Evolutionary conservation across 2,329 filamentous ascomycete species (phyloP).

Genomic region (Trichoderma sp.): DNA sequence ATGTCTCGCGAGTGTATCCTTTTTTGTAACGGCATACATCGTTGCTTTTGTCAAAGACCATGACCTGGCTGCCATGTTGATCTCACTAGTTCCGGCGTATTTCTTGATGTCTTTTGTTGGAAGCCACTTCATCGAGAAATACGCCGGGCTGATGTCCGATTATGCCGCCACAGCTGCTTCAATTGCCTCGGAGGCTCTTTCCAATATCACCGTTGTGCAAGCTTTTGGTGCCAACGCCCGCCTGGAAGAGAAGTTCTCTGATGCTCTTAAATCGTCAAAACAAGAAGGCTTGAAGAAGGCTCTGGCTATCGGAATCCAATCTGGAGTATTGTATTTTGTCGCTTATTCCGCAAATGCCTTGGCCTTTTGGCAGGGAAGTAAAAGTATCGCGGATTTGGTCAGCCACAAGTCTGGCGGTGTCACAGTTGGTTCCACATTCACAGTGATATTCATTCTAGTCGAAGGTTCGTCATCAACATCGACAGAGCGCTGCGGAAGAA

Average conservation of each 20-base stretch:
- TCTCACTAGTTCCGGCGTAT: conserved; percentile 58
- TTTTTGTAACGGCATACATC: conserved; percentile 62
- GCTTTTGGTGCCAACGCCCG: conserved; percentile 55
- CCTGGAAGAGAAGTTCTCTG: conserved; percentile 49
- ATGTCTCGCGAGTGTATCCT: conserved; percentile 56
- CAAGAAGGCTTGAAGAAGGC: conserved; percentile 57
- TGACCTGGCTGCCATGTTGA: conserved; percentile 57
- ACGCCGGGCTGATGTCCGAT: conserved; percentile 45
- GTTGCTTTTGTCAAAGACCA: conserved; percentile 62
- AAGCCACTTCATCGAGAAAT: conserved; percentile 51
- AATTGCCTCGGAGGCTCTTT: conserved; percentile 57
- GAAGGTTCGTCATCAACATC: conserved; percentile 40
- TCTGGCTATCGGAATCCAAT: conserved; percentile 54
- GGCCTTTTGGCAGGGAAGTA: conserved; percentile 67
- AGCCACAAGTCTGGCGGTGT: conserved; percentile 38
- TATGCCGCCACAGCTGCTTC: conserved; percentile 52
- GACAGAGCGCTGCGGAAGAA: not conserved
- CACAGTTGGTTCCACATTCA: conserved; percentile 51
- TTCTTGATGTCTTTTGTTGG: conserved; percentile 55
- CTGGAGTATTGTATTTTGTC: conserved; percentile 66
- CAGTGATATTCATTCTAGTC: conserved; percentile 56
- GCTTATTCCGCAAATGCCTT: conserved; percentile 65
- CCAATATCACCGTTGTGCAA: conserved; percentile 55
- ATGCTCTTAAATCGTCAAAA: conserved; percentile 48
- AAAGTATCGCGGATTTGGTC: conserved; percentile 34